Evolutionary conservation across 768 basidiomycete species (phyloP).

Genomic region (Coprinellus micaceus): DNA sequence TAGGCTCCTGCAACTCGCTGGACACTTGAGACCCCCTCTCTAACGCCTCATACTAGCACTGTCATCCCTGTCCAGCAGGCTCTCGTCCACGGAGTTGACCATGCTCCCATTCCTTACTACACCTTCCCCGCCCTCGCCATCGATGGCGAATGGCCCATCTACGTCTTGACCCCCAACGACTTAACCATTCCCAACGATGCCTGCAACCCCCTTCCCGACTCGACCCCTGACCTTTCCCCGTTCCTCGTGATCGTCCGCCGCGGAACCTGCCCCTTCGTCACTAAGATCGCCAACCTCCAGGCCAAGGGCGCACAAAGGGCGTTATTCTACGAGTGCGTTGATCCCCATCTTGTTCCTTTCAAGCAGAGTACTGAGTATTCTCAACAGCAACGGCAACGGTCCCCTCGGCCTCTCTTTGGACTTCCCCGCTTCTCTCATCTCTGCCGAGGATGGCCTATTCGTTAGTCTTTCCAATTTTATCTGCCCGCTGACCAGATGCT

Average conservation of each 20-base stretch:
- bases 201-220: slow-evolving; percentile 52
- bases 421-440: slow-evolving; percentile 49
- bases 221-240: slow-evolving; percentile 49
- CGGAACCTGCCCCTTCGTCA: slow-evolving; percentile 55
- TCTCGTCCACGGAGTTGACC: slow-evolving; percentile 44
- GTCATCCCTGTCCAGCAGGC: slow-evolving; percentile 56
- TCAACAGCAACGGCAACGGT: slow-evolving; percentile 48
- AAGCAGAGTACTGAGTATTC: slow-evolving; percentile 1
- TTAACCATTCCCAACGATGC: slow-evolving; percentile 53
- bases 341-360: not conserved
- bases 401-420: slow-evolving; percentile 40
- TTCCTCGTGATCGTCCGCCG: slow-evolving; percentile 55
- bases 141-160: slow-evolving; percentile 47
- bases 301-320: slow-evolving; percentile 48
- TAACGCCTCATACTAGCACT: no score
- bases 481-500: not conserved
- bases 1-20: slow-evolving; percentile 18
- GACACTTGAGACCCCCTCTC: no score
- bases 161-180: slow-evolving; percentile 54
- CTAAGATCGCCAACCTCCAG: slow-evolving; percentile 50
- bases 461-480: slow-evolving; percentile 29
- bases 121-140: slow-evolving; percentile 44
- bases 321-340: slow-evolving; percentile 53
- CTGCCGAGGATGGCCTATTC: slow-evolving; percentile 52
- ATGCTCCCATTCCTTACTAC: slow-evolving; percentile 55